Evolutionary conservation across 345 rosid species (phyloP), one percentile per base, ranked within the genome.

Genomic region (Syzygium aromaticum): DNA sequence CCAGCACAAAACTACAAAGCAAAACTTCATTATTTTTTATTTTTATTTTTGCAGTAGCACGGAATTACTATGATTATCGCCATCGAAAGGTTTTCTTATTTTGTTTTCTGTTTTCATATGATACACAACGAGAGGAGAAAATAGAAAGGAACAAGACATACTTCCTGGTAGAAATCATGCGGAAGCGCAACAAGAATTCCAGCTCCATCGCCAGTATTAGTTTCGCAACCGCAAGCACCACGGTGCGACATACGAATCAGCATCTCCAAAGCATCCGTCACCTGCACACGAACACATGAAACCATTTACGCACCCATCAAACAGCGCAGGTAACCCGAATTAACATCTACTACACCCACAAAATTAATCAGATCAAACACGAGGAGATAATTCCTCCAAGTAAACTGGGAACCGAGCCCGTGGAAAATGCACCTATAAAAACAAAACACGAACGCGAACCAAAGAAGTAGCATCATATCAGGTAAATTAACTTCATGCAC

Each of bases 171-270:
- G 92, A 95, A 98, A 22, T 91, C 92, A 67, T 96, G 99, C 87
- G 99, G 98, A 67, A 96, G 93, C 52, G 95, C 97, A 28, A 96
- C 97, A 28, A 98, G 98, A 90, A 98, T 94, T 22, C 99, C 99
- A 88, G 99, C 99, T 51, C 99, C 99, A 73, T 98, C 99, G 9
- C 99, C 99, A 23, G 99, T 98, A 88, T 98, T 98, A 52, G 96
- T 89, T 88, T 98, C 99, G 86, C 99, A 98, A 3, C 99, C 99
- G 89, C 99, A 98, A 84, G 99, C 99, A 15, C 99, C 99, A 89
- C 99, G 94, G 86, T 98, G 99, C 40, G 98, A 3, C 99, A 98
- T 98, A 86, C 99, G 91, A 77, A 94, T 86, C 93, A 98, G 89
- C 99, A 98, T 98, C 92, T 98, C 99, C 92, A 98, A 33, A 52